phyloP scores from a whole-genome alignment of 495 filamentous ascomycete genomes.

The Apiosordaria backusii region DNA sequence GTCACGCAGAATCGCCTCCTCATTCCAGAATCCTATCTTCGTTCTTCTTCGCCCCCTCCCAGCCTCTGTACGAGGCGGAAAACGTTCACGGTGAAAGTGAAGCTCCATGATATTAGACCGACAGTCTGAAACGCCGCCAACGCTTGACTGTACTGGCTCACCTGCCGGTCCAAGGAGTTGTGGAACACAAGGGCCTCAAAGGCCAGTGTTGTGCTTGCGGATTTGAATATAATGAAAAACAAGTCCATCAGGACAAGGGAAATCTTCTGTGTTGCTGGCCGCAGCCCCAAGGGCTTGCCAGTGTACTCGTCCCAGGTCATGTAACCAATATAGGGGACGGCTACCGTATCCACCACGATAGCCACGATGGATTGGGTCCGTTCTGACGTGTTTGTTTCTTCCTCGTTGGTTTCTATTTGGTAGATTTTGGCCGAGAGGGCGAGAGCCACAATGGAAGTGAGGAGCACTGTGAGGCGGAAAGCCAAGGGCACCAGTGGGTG shows the following conservation, averaged over 20 bases:
- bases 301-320: constrained; percentile 97
- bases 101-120: constrained; percentile 81
- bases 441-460: constrained; percentile 78
- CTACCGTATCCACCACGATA: constrained; percentile 83
- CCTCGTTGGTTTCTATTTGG: constrained; percentile 48
- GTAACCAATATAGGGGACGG: constrained; percentile 83
- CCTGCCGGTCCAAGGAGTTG: constrained; percentile 41
- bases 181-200: constrained; percentile 78
- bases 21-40: not conserved
- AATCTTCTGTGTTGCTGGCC: constrained; percentile 77
- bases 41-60: constrained; percentile 48
- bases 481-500: constrained; percentile 83
- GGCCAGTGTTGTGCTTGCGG: constrained; percentile 83
- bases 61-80: constrained; percentile 79
- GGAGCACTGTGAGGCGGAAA: constrained; percentile 77
- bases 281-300: constrained; percentile 83
- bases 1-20: not conserved
- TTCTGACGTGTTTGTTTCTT: constrained; percentile 41
- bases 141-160: constrained; percentile 70
- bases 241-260: constrained; percentile 85
- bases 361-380: constrained; percentile 82
- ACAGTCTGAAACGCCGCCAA: constrained; percentile 78
- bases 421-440: constrained; percentile 74
- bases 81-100: constrained; percentile 84
- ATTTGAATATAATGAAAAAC: constrained; percentile 94